Base-by-base conservation (phyloP, 2,329 filamentous ascomycete genomes). In the Ophiostoma australiae region DNA sequence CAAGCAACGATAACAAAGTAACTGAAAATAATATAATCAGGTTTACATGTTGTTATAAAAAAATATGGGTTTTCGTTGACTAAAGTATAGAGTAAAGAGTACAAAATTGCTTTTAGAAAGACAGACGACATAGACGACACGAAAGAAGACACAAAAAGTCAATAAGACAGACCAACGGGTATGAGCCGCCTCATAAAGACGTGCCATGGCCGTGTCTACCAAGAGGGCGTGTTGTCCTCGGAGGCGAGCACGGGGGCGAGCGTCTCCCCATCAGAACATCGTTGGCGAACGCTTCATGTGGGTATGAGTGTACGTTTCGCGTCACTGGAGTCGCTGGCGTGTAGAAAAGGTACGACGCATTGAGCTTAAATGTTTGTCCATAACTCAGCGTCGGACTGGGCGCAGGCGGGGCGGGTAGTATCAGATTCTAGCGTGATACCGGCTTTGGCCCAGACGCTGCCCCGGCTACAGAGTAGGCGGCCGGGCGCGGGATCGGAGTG, bases 381-480 rank as follows among this genome's bases (percentile, higher is more conserved):
- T 8, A 8, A n/a, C n/a, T 20, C 5, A n/a, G 20, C 1, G 4
- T 48, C 17, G 7, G 23, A 4, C 4, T 27, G 23, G n/a, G 10
- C 27, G n/a, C 52, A 58, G 4, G 52, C 52, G n/a, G 23, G 7
- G 5, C 11, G 13, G 11, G 27, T 33, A 33, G 27, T 63, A 33
- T 27, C 23, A 17, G 15, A 35, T 6, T 15, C 35, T 39, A 66
- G 63, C 63, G 35, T 23, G 63, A 39, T 10, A 39, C 63, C n/a
- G 63, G 63, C 35, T 66, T 66, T 27, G 63, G 23, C 20, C 63
- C 63, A 13, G 63, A 20, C 7, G 63, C 35, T 11, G 63, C 17
- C 4, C 33, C 44, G 69, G 55, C 4, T 67, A 39, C n/a, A 69
- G 71, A 1, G 39, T 48, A 4, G 71, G 39, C 6, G 39, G 70